phyloP scores from a whole-genome alignment of 805 yeast species.

The Citeromyces nyonsensis region DNA sequence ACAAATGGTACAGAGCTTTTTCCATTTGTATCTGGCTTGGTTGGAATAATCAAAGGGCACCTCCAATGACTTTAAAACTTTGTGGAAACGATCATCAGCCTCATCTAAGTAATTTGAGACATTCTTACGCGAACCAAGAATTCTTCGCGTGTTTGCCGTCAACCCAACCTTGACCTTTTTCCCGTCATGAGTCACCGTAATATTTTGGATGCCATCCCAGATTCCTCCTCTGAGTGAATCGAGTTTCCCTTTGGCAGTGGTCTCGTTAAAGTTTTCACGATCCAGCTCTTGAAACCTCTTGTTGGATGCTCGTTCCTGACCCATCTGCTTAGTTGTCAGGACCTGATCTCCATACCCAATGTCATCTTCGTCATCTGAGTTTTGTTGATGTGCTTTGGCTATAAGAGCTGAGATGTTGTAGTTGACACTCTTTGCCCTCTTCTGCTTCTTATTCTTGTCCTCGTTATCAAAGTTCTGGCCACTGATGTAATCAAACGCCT shows the following conservation, averaged over 20 bases:
- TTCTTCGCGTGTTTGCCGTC: conserved; percentile 19
- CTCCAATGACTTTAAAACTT: conserved; percentile 13
- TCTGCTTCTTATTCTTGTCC: not conserved
- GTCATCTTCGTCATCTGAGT: conserved; percentile 3
- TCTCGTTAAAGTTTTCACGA: conserved; percentile 25
- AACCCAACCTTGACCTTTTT: conserved; percentile 5
- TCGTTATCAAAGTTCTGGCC: too few species aligned
- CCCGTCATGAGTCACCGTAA: too few species aligned
- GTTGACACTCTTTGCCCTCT: conserved; percentile 15
- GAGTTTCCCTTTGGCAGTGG: conserved; percentile 8
- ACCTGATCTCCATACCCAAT: conserved; percentile 3
- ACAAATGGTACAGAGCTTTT: conserved; percentile 28
- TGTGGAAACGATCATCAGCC: conserved; percentile 18
- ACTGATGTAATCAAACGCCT: too few species aligned
- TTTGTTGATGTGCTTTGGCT: conserved; percentile 4
- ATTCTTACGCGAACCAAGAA: conserved; percentile 22
- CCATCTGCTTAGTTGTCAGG: conserved; percentile 1
- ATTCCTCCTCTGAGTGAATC: conserved; percentile 5
- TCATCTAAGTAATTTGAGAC: conserved; percentile 25
- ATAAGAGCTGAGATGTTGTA: conserved; percentile 14
- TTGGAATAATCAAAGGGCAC: conserved; percentile 10
- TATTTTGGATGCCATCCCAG: too few species aligned
- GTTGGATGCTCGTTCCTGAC: conserved; percentile 18
- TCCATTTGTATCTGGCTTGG: conserved; percentile 12
- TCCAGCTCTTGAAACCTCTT: conserved; percentile 24